Evolutionary conservation across 176 grass and related monocot genomes (phyloP).

Genomic region (Alopecurus myosuroides): DNA sequence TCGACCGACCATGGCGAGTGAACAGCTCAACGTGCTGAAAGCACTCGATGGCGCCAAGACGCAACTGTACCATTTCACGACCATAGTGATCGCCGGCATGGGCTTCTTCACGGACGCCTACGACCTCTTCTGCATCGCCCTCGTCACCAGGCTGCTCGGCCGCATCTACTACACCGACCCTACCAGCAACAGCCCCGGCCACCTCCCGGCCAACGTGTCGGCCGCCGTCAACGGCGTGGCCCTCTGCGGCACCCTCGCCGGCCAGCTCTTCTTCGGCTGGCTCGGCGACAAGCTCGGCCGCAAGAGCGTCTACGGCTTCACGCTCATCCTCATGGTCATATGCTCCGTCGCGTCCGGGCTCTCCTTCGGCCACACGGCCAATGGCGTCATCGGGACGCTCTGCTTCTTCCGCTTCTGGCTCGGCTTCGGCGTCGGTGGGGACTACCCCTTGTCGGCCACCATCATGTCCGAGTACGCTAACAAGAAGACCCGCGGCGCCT

Average conservation of each 20-base stretch:
- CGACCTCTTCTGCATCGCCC: conserved; percentile 58
- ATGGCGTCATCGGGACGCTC: conserved; percentile 40
- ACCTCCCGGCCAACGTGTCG: conserved; percentile 39
- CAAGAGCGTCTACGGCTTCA: conserved; percentile 20
- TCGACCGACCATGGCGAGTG: too few species aligned
- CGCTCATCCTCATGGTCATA: neutral
- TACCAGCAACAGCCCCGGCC: too few species aligned
- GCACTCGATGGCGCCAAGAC: conserved; percentile 49
- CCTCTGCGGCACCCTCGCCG: conserved; percentile 55
- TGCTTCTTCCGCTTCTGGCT: conserved; percentile 88
- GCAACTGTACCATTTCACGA: conserved; percentile 71
- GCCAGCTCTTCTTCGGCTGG: conserved; percentile 76
- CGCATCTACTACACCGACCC: conserved; percentile 63
- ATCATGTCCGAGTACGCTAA: conserved; percentile 83
- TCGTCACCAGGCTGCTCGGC: conserved; percentile 55
- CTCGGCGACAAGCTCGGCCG: conserved; percentile 69
- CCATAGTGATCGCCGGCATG: conserved; percentile 76
- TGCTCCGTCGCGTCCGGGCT: neutral
- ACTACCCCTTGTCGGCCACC: conserved; percentile 65
- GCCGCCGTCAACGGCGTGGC: conserved; percentile 54
- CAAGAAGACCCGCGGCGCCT: conserved; percentile 65
- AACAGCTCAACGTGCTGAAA: too few species aligned
- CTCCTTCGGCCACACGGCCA: conserved; percentile 1
- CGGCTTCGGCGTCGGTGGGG: conserved; percentile 73
- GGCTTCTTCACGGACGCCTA: conserved; percentile 80